Conservation (phyloP, 345 rosid genomes). For the Chamaenerion angustifolium region DNA sequence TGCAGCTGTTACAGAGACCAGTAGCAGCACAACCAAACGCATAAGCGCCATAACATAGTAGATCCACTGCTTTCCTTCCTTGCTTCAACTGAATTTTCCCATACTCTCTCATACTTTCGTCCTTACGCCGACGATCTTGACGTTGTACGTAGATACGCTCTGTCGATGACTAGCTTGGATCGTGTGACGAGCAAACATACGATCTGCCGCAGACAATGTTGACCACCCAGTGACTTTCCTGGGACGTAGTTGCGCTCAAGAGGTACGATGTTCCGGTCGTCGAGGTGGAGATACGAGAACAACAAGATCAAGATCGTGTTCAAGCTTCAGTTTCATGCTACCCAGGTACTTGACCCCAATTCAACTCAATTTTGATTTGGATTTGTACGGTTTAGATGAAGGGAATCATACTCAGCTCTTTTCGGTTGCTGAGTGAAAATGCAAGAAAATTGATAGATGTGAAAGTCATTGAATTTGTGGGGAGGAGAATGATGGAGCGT, state of each 20-base stretch:
- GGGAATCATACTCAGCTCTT: too few relatives aligned
- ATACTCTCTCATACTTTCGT: neutral
- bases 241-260: constrained; percentile 21
- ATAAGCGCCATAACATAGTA: constrained; percentile 11
- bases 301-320: constrained; percentile 62
- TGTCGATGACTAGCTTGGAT: neutral
- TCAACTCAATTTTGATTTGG: too few relatives aligned
- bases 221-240: constrained; percentile 6
- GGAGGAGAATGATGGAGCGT: neutral
- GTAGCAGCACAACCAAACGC: too few relatives aligned
- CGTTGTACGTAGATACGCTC: too few relatives aligned
- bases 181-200: neutral
- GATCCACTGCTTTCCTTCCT: constrained; percentile 46
- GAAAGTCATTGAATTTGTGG: neutral
- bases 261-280: constrained; percentile 59
- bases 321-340: constrained; percentile 75
- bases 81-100: too few relatives aligned
- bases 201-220: constrained; percentile 14
- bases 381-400: too few relatives aligned
- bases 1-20: too few relatives aligned
- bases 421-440: too few relatives aligned
- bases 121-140: neutral
- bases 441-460: too few relatives aligned
- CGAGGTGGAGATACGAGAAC: constrained; percentile 72
- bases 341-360: constrained; percentile 35